phyloP scores from a whole-genome alignment of 352 stramenopile species.

The Phytophthora cactorum region DNA sequence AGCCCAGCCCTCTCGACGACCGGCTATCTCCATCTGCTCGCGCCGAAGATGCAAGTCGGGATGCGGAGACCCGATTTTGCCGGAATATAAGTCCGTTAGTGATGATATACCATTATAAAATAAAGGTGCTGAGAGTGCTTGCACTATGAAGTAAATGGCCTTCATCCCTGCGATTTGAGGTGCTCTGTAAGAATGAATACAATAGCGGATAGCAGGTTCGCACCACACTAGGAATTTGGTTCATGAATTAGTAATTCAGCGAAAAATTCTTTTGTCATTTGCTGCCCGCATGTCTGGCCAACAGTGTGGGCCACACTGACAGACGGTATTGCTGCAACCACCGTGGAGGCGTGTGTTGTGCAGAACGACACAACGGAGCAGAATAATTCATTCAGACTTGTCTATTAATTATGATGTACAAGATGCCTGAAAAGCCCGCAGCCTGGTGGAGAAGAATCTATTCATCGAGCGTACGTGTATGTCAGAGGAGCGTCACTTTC shows the following conservation, averaged over 20 bases:
- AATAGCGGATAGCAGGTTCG: conserved; percentile 19
- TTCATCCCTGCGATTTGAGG: conserved; percentile 12
- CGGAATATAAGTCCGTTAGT: neutral
- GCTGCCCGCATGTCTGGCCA: conserved; percentile 17
- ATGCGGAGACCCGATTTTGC: conserved; percentile 16
- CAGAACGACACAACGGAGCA: neutral
- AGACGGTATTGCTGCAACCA: too few species aligned
- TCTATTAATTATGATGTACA: too few species aligned
- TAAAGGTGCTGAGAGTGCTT: neutral
- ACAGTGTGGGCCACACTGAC: too few species aligned
- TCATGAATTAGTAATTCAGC: conserved; percentile 10
- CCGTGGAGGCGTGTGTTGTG: neutral
- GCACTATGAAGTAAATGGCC: neutral
- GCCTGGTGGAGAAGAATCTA: neutral
- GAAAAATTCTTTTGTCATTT: conserved; percentile 32
- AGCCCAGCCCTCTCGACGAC: conserved; percentile 16
- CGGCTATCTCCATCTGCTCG: conserved; percentile 31
- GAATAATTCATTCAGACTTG: neutral
- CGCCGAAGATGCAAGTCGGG: conserved; percentile 32
- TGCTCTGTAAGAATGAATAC: neutral
- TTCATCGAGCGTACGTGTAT: neutral
- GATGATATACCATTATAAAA: conserved; percentile 18
- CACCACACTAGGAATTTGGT: too few species aligned
- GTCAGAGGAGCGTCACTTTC: neutral
- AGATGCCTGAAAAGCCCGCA: too few species aligned